Evolutionary conservation across 2,329 filamentous ascomycete genomes (phyloP).

Genomic region (Coniella vitis): DNA sequence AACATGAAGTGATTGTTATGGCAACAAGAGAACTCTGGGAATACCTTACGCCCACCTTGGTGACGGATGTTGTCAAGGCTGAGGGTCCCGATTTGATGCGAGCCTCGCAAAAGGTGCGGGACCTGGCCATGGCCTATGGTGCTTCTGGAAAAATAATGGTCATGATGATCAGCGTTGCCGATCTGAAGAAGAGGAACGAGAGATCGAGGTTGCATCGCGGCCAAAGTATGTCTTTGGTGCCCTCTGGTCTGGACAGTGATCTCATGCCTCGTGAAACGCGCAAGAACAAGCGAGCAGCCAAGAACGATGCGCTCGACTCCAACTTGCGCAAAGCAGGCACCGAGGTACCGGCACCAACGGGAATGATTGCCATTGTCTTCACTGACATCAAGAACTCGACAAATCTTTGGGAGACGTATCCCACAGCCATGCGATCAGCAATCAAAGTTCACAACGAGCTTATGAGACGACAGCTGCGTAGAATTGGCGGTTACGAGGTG

Average conservation of each 20-base stretch:
- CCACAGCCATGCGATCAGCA: conserved; percentile 89
- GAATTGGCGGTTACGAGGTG: conserved; percentile 95
- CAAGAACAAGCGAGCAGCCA: conserved; percentile 33
- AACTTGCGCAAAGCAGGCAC: conserved; percentile 79
- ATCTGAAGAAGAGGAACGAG: conserved; percentile 77
- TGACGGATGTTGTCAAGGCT: conserved; percentile 83
- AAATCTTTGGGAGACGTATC: conserved; percentile 89
- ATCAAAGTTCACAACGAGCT: conserved; percentile 98
- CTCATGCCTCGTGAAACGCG: conserved; percentile 59
- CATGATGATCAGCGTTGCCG: conserved; percentile 92
- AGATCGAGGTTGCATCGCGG: conserved; percentile 66
- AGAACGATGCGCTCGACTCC: conserved; percentile 69
- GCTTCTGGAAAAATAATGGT: conserved; percentile 96
- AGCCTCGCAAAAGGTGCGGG: conserved; percentile 87
- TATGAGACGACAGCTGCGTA: conserved; percentile 85
- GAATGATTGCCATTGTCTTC: conserved; percentile 89
- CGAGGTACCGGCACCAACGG: conserved; percentile 85
- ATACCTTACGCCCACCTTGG: conserved; percentile 79
- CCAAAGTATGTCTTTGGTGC: conserved; percentile 79
- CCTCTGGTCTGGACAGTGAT: conserved; percentile 66
- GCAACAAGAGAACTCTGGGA: conserved; percentile 95
- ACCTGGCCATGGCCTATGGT: conserved; percentile 92
- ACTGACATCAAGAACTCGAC: conserved; percentile 99
- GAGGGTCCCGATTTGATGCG: conserved; percentile 89
- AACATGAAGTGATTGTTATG: conserved; percentile 88